Base-by-base conservation (phyloP, 306 rosid species). In the Astragalus glycyphyllos region DNA sequence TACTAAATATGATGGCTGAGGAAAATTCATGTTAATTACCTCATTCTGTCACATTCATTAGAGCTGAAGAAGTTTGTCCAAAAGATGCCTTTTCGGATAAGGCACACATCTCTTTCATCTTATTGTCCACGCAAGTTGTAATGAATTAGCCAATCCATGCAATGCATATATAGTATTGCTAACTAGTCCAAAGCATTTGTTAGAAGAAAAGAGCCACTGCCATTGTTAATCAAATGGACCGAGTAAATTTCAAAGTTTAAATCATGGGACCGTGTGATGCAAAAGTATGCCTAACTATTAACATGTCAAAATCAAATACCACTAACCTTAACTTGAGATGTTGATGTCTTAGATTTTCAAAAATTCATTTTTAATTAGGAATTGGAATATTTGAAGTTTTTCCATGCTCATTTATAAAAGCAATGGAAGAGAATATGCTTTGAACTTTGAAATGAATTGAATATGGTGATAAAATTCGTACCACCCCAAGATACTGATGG, bases 41-140 rank as follows among this genome's bases (percentile, higher is more conserved):
- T 38, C 5, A n/a, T 50, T 3, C 50, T 23, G 71, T 71, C 71
- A 38, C 40, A 29, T 48, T 51, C 38, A 14, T 9, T 5, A 11
- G 59, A 59, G 54, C 63, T 35, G 40, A 53, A 48, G 14, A 55
- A n/a, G 11, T 47, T 65, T 57, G 80, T 76, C 68, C 50, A 42
- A 70, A 68, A 45, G 58, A 68, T 65, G 61, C 75, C 85, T 38
- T 71, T 77, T 77, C 0, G 74, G 74, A 77, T 77, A 83, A 81
- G 85, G 74, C 79, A 72, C n/a, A 74, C 73, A 45, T 77, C 83
- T 37, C 69, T 76, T 75, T 82, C 73, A 76, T 57, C 40, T n/a
- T 12, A 72, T 72, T 69, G 65, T 14, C 26, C 44, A 65, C 57
- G 48, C 44, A 61, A 60, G 38, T 38, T 20, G 2, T 50, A 40